A percentile compares a stretch with the other conserved stretches of the same genome.
These are phyloP conservation scores for Xylaria sp. DNA, from an alignment of 2,329 filamentous ascomycete species.

Conservation along the genomic window DNA sequence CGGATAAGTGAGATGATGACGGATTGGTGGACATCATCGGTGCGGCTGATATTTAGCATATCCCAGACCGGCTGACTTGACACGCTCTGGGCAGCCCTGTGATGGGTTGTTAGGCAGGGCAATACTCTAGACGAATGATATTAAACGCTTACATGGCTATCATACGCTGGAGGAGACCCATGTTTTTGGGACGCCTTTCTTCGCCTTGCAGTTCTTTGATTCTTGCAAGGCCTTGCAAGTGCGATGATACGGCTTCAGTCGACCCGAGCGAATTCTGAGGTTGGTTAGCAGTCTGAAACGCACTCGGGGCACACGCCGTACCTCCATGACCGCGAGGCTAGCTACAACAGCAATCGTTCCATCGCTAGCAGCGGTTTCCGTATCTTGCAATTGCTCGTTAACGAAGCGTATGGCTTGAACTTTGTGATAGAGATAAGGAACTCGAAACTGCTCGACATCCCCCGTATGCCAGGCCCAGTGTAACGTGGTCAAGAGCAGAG, in stretches of 20 bases:
- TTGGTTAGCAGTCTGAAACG: constrained; percentile 14
- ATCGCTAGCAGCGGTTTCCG: constrained; percentile 47
- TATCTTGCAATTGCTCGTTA: constrained; percentile 48
- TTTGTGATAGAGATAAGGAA: constrained; percentile 54
- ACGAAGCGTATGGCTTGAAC: constrained; percentile 54
- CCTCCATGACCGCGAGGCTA: constrained; percentile 52
- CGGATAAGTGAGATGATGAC: constrained; percentile 52
- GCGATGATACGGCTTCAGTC: constrained; percentile 50
- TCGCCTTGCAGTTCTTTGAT: constrained; percentile 41
- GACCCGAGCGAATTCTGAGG: constrained; percentile 50
- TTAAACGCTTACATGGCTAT: constrained; percentile 47
- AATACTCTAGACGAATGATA: background rate
- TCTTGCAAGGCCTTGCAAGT: constrained; percentile 47
- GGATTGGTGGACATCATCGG: constrained; percentile 51
- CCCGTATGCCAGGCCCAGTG: constrained; percentile 55
- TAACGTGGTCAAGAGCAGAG: constrained; percentile 51
- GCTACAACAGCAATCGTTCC: constrained; percentile 52
- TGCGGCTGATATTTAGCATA: constrained; percentile 46
- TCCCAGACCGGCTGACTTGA: constrained; percentile 47
- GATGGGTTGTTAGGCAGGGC: constrained; percentile 25
- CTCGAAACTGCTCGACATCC: constrained; percentile 50
- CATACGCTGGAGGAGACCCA: constrained; percentile 50
- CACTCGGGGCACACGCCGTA: constrained; percentile 31
- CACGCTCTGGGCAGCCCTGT: constrained; percentile 49
- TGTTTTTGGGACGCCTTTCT: constrained; percentile 37